A percentile compares a stretch with the other conserved stretches of the same genome.
phyloP scores from a whole-genome alignment of 106 monocot species.

The Posidonia australis region DNA sequence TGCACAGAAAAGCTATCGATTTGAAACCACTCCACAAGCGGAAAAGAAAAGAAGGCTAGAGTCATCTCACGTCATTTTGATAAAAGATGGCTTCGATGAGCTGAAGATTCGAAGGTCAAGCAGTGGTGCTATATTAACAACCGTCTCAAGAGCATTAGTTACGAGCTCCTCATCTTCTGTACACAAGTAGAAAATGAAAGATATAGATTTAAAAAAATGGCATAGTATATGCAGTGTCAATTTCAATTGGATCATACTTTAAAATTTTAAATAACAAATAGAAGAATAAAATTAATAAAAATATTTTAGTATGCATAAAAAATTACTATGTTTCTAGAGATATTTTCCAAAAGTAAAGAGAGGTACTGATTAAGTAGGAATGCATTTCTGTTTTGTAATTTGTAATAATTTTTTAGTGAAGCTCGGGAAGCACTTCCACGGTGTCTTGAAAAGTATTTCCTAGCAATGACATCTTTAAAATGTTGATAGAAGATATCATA shows the following conservation, averaged over 20 bases:
- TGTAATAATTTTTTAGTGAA: not conserved
- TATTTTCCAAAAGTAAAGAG: constrained; percentile 4
- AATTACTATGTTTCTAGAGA: too few species aligned
- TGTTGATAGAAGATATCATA: too few species aligned
- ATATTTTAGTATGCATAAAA: too few species aligned
- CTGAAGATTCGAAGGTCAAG: constrained; percentile 94
- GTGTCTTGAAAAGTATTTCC: too few species aligned
- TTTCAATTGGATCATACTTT: too few species aligned
- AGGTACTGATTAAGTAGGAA: not conserved
- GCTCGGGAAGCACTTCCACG: not conserved
- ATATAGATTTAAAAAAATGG: too few species aligned
- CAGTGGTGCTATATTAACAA: constrained; percentile 84
- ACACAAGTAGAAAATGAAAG: not conserved
- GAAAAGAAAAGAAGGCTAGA: not conserved
- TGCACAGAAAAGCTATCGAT: constrained; percentile 11
- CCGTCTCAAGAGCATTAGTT: constrained; percentile 91
- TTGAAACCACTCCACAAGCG: not conserved
- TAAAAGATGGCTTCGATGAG: constrained; percentile 86
- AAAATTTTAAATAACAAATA: too few species aligned
- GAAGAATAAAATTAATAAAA: too few species aligned
- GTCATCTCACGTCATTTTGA: constrained; percentile 79
- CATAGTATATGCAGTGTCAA: too few species aligned
- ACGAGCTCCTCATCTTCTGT: constrained; percentile 95
- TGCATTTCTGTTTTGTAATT: not conserved
- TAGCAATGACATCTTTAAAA: too few species aligned